Base-by-base conservation (phyloP, 1,284 basidiomycete genomes). In the Austropuccinia psidii region DNA sequence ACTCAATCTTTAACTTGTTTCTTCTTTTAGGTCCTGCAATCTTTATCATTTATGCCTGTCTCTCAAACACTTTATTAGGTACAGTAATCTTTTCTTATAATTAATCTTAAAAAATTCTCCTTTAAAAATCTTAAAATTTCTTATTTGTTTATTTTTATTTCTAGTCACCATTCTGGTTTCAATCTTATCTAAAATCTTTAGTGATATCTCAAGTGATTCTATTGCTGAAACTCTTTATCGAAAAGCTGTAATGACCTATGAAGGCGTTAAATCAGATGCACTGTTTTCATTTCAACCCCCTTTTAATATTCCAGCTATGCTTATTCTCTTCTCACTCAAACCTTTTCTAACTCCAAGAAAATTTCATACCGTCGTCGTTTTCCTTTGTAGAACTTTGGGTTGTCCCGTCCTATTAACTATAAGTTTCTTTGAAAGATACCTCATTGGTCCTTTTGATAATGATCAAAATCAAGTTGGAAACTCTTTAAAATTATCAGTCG, bases 41-140 rank as follows among this genome's bases (percentile, higher is more conserved):
- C n/a, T 73, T 73, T 37, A 73, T 73, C 35, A 64, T 73, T 27
- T 73, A 73, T 65, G 70, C 70, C 39, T 73, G 70, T 55, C 70
- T 73, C 9, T 73, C 70, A 17, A 73, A 73, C 60, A 73, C 70
- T 2, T 43, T 73, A n/a, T 61, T 73, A 43, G 68, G 68, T 72
- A 70, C n/a, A n/a, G n/a, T n/a, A 35, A 15, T 39, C 11, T 19
- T 41, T 45, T 27, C 15, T 13, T 9, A 13, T 35, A 33, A 33
- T 68, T 57, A 5, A 11, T 67, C 27, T 13, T 61, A 17, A n/a
- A n/a, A n/a, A n/a, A n/a, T n/a, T n/a, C 27, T 2, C 33, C 7
- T 11, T 21, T 21, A 43, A 17, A 13, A 49, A 1, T 2, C 21
- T 21, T 49, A 31, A 64, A 27, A 29, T 24, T n/a, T n/a, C n/a